Base-by-base conservation (phyloP, 2,329 filamentous ascomycete species). In the Dactylellina cionopaga region DNA sequence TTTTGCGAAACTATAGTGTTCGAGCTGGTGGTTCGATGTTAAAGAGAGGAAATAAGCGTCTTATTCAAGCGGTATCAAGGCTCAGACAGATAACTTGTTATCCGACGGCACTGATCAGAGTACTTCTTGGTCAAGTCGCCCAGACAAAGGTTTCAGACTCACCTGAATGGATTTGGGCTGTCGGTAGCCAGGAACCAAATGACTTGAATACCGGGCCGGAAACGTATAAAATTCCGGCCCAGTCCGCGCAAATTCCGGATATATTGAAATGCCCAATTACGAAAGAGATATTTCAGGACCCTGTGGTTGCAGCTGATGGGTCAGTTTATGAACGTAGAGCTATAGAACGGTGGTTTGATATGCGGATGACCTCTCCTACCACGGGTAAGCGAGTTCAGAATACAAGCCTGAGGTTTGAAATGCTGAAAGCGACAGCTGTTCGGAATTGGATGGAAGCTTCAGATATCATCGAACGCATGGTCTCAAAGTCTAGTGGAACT, bases 321-420 rank as follows among this genome's bases (percentile, higher is more conserved):
- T 77, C 78, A 56, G 79, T 75, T 0, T 81, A 80, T 51, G 79
- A 80, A 44, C 75, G 78, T 13, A 68, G 76, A 24, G 77, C 79
- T 24, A 80, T 81, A 10, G 63, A 77, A 55, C 73, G 77, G 47
- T 81, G 80, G 80, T 80, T 80, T 43, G 49, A 75, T 6, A 77
- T 78, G 11, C 75, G 77, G 22, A 74, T 75, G 6, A 76, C 74
- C 1, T 80, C 79, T 0, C 80, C 80, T 5, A 75, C 78, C 47
- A 80, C 79, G 1, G 78, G 79, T 5, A 71, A 79, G 3, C 31
- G 51, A 7, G 29, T 31, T n/a, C 19, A 49, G 24, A 4, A 49
- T 49, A 49, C 19, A n/a, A 24, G 3, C 5, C 13, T 49, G 24
- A 49, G 19, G 17, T 49, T 27, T 29, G 24, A 49, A 19, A n/a